phyloP scores from a whole-genome alignment of 2,329 filamentous ascomycete species.

The Hypocreales sp. region DNA sequence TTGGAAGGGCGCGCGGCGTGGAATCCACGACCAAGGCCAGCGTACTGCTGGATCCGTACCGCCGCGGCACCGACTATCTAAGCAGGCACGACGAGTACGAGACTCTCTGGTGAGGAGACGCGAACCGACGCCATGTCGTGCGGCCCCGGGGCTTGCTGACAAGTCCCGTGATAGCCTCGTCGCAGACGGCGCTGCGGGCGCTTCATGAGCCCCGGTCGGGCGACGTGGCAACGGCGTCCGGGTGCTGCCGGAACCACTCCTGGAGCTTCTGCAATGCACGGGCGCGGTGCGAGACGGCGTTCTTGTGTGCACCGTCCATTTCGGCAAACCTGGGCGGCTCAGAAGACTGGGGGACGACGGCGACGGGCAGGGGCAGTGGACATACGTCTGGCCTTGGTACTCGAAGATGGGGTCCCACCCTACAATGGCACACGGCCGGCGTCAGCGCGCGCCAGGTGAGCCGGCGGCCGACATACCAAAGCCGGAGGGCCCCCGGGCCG shows the following conservation, averaged over 20 bases:
- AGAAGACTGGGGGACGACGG: too few species aligned
- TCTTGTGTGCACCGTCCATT: slow-evolving; percentile 82
- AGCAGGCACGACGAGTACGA: slow-evolving; percentile 65
- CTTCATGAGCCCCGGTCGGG: too few species aligned
- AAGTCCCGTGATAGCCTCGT: too few species aligned
- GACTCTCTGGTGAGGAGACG: slow-evolving; percentile 45
- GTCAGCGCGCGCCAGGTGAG: not conserved
- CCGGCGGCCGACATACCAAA: slow-evolving; percentile 47
- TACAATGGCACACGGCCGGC: slow-evolving; percentile 17
- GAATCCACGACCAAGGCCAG: slow-evolving; percentile 17
- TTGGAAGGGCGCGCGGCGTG: slow-evolving; percentile 28
- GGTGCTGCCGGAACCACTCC: slow-evolving; percentile 67
- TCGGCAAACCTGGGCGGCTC: slow-evolving; percentile 75
- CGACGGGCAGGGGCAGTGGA: slow-evolving; percentile 4
- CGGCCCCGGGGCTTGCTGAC: too few species aligned
- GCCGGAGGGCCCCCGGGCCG: slow-evolving; percentile 58
- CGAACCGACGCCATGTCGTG: too few species aligned
- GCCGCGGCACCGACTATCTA: slow-evolving; percentile 53
- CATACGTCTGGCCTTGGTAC: slow-evolving; percentile 70
- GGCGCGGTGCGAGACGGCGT: slow-evolving; percentile 80
- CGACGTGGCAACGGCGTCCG: too few species aligned
- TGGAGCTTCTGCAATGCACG: slow-evolving; percentile 80
- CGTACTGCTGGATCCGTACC: slow-evolving; percentile 53
- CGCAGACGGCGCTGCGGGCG: too few species aligned
- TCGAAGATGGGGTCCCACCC: slow-evolving; percentile 97